Evolutionary conservation across 768 basidiomycete species (phyloP).

Genomic region (Tremella yokohamensis): DNA sequence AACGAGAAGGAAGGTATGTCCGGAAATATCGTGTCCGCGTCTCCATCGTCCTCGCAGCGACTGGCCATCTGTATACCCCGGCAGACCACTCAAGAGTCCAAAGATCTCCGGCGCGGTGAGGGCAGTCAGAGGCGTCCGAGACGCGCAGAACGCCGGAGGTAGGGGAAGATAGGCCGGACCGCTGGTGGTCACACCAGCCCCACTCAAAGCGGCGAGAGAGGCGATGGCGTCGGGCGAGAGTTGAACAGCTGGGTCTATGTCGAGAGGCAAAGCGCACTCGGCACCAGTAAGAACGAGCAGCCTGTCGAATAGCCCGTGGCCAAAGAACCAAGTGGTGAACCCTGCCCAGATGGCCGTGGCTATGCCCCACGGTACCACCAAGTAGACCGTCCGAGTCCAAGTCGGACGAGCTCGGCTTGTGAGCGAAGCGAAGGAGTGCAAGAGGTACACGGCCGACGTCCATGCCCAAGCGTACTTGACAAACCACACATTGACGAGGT

Average conservation of each 20-base stretch:
- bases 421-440: background rate
- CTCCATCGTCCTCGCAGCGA: slow-evolving; percentile 60
- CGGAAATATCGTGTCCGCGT: slow-evolving; percentile 86
- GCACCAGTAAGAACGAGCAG: slow-evolving; percentile 39
- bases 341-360: slow-evolving; percentile 32
- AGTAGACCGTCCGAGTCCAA: background rate
- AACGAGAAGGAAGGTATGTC: slow-evolving; percentile 85
- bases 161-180: slow-evolving; percentile 15
- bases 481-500: slow-evolving; percentile 75
- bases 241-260: background rate
- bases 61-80: background rate
- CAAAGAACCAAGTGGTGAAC: slow-evolving; percentile 45
- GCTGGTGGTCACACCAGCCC: background rate
- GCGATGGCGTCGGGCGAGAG: background rate
- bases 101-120: slow-evolving; percentile 11
- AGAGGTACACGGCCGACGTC: slow-evolving; percentile 63
- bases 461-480: slow-evolving; percentile 90
- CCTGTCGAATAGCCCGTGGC: slow-evolving; percentile 40
- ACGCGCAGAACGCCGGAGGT: slow-evolving; percentile 8
- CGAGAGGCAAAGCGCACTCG: slow-evolving; percentile 28
- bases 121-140: background rate
- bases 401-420: background rate
- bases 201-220: background rate
- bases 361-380: slow-evolving; percentile 18
- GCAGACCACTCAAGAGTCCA: background rate